A percentile compares a stretch with the other conserved stretches of the same genome.
phyloP scores from a whole-genome alignment of 1,284 basidiomycete genomes.

The Ceratobasidium sp. region DNA sequence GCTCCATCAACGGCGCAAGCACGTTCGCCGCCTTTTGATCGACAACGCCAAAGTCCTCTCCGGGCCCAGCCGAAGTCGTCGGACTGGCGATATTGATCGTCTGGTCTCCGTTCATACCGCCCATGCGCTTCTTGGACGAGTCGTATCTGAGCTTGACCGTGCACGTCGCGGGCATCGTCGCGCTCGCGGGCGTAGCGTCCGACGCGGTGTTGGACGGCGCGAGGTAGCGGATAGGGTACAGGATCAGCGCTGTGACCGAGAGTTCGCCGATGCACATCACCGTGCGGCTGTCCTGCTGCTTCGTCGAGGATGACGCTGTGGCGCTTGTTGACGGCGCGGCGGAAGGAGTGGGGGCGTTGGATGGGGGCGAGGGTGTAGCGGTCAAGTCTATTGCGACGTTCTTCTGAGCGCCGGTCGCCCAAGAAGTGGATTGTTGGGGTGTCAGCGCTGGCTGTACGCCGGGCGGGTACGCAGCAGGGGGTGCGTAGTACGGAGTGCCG shows the following conservation, averaged over 20 bases:
- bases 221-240: slow-evolving; percentile 87
- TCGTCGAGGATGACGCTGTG: slow-evolving; percentile 19
- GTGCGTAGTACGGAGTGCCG: slow-evolving; percentile 18
- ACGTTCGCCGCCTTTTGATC: slow-evolving; percentile 84
- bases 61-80: slow-evolving; percentile 60
- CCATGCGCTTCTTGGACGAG: slow-evolving; percentile 63
- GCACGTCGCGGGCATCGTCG: slow-evolving; percentile 40
- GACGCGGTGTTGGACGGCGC: slow-evolving; percentile 60
- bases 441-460: neutral
- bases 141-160: slow-evolving; percentile 79
- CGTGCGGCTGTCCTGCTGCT: slow-evolving; percentile 49
- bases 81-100: slow-evolving; percentile 85
- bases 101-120: slow-evolving; percentile 72
- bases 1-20: slow-evolving; percentile 83
- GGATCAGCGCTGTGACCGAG: slow-evolving; percentile 82
- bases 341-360: slow-evolving; percentile 19
- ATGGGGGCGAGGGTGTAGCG: slow-evolving; percentile 37
- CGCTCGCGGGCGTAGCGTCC: slow-evolving; percentile 52
- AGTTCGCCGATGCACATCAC: slow-evolving; percentile 89
- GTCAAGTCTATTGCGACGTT: slow-evolving; percentile 37
- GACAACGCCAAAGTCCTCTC: slow-evolving; percentile 85
- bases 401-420: slow-evolving; percentile 23
- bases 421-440: neutral
- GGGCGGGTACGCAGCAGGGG: slow-evolving; percentile 12
- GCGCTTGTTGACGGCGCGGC: slow-evolving; percentile 9